phyloP scores from a whole-genome alignment of 2,329 filamentous ascomycete species.

The Huntiella decipiens region DNA sequence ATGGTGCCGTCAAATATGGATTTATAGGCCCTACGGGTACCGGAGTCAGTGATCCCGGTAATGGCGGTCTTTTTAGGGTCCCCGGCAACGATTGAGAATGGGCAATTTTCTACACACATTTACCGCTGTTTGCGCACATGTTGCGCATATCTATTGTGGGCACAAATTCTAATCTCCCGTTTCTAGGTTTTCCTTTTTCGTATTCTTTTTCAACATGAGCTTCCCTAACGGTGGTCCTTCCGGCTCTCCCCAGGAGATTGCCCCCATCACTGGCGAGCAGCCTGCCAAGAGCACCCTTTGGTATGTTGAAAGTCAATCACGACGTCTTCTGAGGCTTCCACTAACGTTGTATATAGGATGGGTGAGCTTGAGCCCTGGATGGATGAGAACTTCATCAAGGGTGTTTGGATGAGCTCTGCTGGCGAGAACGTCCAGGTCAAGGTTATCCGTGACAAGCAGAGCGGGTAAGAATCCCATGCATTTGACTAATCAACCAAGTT shows the following conservation, averaged over 20 bases:
- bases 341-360: conserved; percentile 49
- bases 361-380: conserved; percentile 98
- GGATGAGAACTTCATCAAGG: conserved; percentile 96
- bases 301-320: conserved; percentile 19
- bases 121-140: too few relatives aligned
- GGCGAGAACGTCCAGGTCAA: conserved; percentile 94
- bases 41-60: too few relatives aligned
- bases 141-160: too few relatives aligned
- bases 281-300: conserved; percentile 39
- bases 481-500: not conserved
- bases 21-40: too few relatives aligned
- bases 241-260: conserved; percentile 16
- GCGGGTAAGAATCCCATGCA: conserved; percentile 43
- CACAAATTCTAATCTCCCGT: not conserved
- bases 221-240: conserved; percentile 12
- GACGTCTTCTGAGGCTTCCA: not conserved
- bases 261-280: conserved; percentile 21
- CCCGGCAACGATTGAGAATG: too few relatives aligned
- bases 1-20: too few relatives aligned
- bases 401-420: conserved; percentile 72
- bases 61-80: conserved; percentile 2
- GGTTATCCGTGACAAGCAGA: conserved; percentile 98
- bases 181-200: not conserved
- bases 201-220: conserved; percentile 11
- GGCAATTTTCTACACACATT: too few relatives aligned